These are phyloP conservation scores for Blumeria hordei DNA, from an alignment of 2,329 filamentous ascomycete species.

Conservation along the genomic window DNA sequence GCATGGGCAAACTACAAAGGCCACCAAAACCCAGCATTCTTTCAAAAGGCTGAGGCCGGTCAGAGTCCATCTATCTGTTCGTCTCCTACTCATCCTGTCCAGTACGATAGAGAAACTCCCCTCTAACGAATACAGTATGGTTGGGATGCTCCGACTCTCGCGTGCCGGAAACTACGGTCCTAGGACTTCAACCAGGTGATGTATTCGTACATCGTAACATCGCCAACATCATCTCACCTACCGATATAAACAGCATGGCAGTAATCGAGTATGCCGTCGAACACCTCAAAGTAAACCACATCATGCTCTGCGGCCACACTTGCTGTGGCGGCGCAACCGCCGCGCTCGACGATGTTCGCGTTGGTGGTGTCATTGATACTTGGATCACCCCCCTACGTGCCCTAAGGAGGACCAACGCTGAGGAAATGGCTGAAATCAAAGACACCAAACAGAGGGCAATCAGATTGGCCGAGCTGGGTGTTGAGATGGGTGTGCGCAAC, in stretches of 20 bases:
- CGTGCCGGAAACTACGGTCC: constrained; percentile 60
- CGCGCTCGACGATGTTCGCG: constrained; percentile 22
- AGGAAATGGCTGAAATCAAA: constrained; percentile 29
- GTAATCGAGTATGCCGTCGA: constrained; percentile 62
- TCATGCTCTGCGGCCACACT: constrained; percentile 47
- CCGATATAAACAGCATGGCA: constrained; percentile 49
- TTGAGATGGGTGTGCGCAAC: constrained; percentile 40
- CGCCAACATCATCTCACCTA: constrained; percentile 54
- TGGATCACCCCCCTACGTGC: constrained; percentile 28
- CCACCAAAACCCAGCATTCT: constrained; percentile 44
- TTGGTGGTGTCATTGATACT: constrained; percentile 29
- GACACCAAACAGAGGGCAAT: constrained; percentile 29
- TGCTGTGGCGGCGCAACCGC: constrained; percentile 42
- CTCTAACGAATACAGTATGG: constrained; percentile 31
- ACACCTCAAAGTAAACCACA: constrained; percentile 45
- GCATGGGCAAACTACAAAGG: constrained; percentile 43
- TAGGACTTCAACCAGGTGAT: constrained; percentile 57
- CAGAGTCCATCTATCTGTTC: constrained; percentile 39
- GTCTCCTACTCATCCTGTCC: constrained; percentile 20
- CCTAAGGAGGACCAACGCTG: constrained; percentile 21
- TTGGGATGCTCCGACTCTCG: constrained; percentile 72
- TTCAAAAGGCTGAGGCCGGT: constrained; percentile 39
- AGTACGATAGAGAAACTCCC: neutral
- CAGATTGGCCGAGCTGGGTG: constrained; percentile 54
- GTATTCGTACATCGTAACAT: constrained; percentile 84